Percentiles rank a stretch among this genome's conserved stretches.
Evolutionary conservation across 176 grass and related monocot species (phyloP).

Genomic region (Themeda triandra): DNA sequence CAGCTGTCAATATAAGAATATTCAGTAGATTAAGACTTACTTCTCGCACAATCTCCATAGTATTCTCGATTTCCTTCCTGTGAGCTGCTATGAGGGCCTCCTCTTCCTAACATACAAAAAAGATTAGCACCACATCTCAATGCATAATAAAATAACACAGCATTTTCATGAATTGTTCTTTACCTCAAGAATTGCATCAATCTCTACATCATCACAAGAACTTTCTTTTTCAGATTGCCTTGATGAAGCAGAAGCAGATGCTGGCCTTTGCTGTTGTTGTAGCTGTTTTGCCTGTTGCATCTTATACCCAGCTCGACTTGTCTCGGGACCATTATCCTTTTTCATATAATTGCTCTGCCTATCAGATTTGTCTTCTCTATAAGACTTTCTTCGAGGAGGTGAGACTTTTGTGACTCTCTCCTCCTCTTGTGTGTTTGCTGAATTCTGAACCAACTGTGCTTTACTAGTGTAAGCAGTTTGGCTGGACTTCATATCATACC

Average conservation of each 20-base stretch:
- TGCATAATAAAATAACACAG: constrained; percentile 7
- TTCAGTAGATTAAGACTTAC: constrained; percentile 45
- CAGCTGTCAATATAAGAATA: background rate
- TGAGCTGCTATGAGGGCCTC: constrained; percentile 96
- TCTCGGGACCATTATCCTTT: constrained; percentile 58
- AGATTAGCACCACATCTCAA: background rate
- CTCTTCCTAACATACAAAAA: constrained; percentile 73
- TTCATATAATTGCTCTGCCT: constrained; percentile 61
- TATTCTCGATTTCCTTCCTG: constrained; percentile 98
- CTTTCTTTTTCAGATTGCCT: constrained; percentile 78
- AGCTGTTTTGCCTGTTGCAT: constrained; percentile 24
- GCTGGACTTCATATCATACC: constrained; percentile 52
- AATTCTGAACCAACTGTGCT: constrained; percentile 55
- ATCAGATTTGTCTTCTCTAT: constrained; percentile 81
- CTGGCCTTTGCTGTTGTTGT: constrained; percentile 58
- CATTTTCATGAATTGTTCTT: constrained; percentile 19
- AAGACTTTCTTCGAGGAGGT: constrained; percentile 78
- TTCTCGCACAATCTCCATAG: constrained; percentile 98
- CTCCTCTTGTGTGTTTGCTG: constrained; percentile 58
- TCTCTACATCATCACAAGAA: constrained; percentile 82
- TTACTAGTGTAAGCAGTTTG: constrained; percentile 46
- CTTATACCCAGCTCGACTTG: background rate
- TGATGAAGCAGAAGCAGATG: constrained; percentile 46
- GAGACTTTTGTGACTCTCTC: constrained; percentile 90
- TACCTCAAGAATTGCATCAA: constrained; percentile 98